Conservation (phyloP, 75 land plant genomes). For the Picea glauca region DNA sequence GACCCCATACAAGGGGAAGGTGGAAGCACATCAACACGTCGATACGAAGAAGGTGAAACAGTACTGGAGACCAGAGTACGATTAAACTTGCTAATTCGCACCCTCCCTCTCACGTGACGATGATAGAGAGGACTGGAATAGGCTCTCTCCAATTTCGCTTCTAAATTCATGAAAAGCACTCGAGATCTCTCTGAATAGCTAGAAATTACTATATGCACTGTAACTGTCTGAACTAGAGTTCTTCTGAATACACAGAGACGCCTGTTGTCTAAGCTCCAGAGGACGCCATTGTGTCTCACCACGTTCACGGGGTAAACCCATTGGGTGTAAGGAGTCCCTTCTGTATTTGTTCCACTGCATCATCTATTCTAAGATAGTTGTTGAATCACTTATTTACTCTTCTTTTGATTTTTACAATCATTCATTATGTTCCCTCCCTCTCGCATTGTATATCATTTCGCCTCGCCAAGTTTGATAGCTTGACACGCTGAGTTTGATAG, state of each 20-base stretch:
- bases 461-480: too few species aligned
- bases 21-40: too few species aligned
- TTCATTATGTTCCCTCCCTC: too few species aligned
- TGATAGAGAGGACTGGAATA: background rate
- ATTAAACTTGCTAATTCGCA: background rate
- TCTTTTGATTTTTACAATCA: too few species aligned
- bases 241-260: constrained; percentile 5
- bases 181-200: background rate
- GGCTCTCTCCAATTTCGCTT: background rate
- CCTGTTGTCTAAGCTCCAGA: constrained; percentile 7
- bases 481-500: too few species aligned
- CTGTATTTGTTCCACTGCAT: background rate
- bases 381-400: too few species aligned
- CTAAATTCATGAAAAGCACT: background rate
- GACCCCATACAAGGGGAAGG: too few species aligned
- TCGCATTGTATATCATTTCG: too few species aligned
- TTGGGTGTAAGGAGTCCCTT: background rate
- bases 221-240: background rate
- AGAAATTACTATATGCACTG: background rate
- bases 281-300: background rate
- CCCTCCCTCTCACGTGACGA: background rate
- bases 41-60: too few species aligned
- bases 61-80: too few species aligned
- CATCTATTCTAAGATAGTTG: background rate
- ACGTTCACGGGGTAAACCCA: background rate